phyloP scores from a whole-genome alignment of 495 filamentous ascomycete species.

The Hyphodiscus hymeniophilus region DNA sequence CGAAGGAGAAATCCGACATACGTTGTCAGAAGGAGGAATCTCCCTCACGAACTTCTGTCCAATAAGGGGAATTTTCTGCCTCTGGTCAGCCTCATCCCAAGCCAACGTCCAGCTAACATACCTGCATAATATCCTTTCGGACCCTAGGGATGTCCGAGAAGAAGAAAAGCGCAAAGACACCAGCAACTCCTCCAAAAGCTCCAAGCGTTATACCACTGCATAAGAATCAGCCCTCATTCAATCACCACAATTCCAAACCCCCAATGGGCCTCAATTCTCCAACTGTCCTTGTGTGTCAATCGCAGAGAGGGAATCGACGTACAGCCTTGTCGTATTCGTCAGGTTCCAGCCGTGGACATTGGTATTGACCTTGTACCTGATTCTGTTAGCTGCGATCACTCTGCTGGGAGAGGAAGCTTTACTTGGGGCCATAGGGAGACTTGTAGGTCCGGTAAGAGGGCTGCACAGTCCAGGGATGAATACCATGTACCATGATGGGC shows the following conservation, averaged over 20 bases:
- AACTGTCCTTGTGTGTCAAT: not conserved
- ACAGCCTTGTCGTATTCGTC: constrained; percentile 38
- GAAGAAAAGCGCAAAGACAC: constrained; percentile 60
- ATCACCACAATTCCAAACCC: not conserved
- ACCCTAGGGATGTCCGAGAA: constrained; percentile 64
- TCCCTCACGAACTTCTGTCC: constrained; percentile 49
- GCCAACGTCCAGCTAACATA: constrained; percentile 14
- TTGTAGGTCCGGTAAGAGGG: constrained; percentile 24
- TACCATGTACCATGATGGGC: no score
- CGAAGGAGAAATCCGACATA: constrained; percentile 12
- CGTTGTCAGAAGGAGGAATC: constrained; percentile 56
- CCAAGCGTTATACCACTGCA: constrained; percentile 46
- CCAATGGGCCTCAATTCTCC: not conserved
- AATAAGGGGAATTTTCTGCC: constrained; percentile 48
- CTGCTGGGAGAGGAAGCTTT: constrained; percentile 11
- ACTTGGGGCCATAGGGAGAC: constrained; percentile 38
- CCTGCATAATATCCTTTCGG: constrained; percentile 51
- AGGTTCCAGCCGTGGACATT: constrained; percentile 45
- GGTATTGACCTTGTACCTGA: constrained; percentile 42
- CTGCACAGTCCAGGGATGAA: no score
- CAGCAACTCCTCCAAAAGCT: constrained; percentile 52
- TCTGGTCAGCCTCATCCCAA: not conserved
- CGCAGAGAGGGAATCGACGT: constrained; percentile 23
- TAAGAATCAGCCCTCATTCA: no score
- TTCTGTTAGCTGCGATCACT: not conserved